Conservation (phyloP, 257 asterid species). For the Gentiana macrophylla region DNA sequence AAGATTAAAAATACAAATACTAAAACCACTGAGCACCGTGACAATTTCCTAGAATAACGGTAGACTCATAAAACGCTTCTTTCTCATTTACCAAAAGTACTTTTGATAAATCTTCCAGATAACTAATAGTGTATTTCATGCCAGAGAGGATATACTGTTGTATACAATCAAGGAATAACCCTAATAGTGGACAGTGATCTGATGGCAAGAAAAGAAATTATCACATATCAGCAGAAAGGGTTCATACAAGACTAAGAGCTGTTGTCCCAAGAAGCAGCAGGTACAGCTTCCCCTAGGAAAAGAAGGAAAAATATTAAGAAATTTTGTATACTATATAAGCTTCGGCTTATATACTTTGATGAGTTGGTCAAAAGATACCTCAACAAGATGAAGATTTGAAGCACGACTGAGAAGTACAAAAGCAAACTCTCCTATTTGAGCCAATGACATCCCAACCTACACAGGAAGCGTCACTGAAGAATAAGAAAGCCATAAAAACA, state of each 20-base stretch:
- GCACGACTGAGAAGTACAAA: slow-evolving; percentile 98
- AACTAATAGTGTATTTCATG: too few species aligned
- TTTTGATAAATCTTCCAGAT: too few species aligned
- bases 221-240: background rate
- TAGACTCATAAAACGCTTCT: too few species aligned
- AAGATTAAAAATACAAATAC: too few species aligned
- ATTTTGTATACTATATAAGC: too few species aligned
- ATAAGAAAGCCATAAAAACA: slow-evolving; percentile 11
- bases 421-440: slow-evolving; percentile 98
- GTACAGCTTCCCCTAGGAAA: slow-evolving; percentile 73
- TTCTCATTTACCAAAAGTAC: too few species aligned
- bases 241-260: slow-evolving; percentile 70
- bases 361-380: slow-evolving; percentile 36
- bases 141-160: too few species aligned
- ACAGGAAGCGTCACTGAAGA: slow-evolving; percentile 5
- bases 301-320: slow-evolving; percentile 2
- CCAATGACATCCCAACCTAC: slow-evolving; percentile 98
- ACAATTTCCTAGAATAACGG: too few species aligned
- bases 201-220: background rate
- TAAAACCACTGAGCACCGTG: too few species aligned
- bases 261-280: slow-evolving; percentile 95
- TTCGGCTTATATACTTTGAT: background rate
- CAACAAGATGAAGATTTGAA: slow-evolving; percentile 96
- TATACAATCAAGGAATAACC: too few species aligned
- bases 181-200: too few species aligned